These are phyloP conservation scores for Beauveria rudraprayagi DNA, from an alignment of 2,329 filamentous ascomycete species.

Conservation along the genomic window DNA sequence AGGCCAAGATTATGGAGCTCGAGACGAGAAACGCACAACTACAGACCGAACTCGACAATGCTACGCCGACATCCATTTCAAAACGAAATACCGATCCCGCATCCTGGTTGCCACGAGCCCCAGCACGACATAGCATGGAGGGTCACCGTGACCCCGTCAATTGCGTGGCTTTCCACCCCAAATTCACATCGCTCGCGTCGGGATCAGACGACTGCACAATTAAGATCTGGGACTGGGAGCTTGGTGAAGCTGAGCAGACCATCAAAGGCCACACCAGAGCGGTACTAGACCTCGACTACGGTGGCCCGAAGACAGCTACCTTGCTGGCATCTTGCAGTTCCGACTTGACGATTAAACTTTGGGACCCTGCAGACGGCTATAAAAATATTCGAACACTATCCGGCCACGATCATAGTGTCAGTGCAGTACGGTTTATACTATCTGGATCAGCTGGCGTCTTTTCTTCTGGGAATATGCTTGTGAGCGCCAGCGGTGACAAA, in stretches of 20 bases:
- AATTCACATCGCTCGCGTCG: slow-evolving; percentile 83
- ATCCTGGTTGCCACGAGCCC: slow-evolving; percentile 78
- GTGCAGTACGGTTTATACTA: slow-evolving; percentile 79
- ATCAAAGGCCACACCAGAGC: slow-evolving; percentile 88
- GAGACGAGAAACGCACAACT: slow-evolving; percentile 66
- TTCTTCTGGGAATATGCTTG: slow-evolving; percentile 74
- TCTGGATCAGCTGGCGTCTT: slow-evolving; percentile 71
- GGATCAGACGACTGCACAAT: slow-evolving; percentile 90
- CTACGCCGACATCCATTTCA: slow-evolving; percentile 68
- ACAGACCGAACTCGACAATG: slow-evolving; percentile 76
- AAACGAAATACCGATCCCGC: slow-evolving; percentile 75
- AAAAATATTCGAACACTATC: slow-evolving; percentile 89
- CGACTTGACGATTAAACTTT: slow-evolving; percentile 89
- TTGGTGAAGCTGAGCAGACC: slow-evolving; percentile 82
- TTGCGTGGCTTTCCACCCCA: slow-evolving; percentile 84
- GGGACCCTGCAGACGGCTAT: slow-evolving; percentile 88
- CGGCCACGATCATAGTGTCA: slow-evolving; percentile 89
- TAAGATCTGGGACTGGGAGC: slow-evolving; percentile 96
- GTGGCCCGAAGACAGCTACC: slow-evolving; percentile 71
- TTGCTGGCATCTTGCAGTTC: slow-evolving; percentile 62
- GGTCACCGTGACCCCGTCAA: slow-evolving; percentile 76
- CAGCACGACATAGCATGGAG: slow-evolving; percentile 73
- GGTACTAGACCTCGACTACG: slow-evolving; percentile 83
- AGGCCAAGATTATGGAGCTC: slow-evolving; percentile 76
- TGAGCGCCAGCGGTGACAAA: slow-evolving; percentile 78